These are phyloP conservation scores for Casuarina glauca DNA, from an alignment of 306 rosid genomes.

Conservation along the genomic window DNA sequence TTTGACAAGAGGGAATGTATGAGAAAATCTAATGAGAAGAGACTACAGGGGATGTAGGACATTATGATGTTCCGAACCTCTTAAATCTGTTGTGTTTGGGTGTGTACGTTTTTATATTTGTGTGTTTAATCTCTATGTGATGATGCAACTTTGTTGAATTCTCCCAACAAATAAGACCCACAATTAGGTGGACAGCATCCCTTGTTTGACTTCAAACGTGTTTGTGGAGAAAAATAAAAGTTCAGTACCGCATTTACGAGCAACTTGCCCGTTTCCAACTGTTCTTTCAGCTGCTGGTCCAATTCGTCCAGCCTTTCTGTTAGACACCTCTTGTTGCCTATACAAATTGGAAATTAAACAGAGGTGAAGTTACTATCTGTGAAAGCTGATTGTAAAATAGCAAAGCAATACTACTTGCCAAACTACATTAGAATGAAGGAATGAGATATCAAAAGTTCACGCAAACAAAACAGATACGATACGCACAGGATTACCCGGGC, in stretches of 20 bases:
- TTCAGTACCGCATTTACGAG: constrained; percentile 61
- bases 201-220: constrained; percentile 6
- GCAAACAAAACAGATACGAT: no score
- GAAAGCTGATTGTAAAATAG: constrained; percentile 8
- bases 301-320: constrained; percentile 62
- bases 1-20: no score
- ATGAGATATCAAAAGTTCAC: not conserved
- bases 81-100: no score
- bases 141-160: no score
- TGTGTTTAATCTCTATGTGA: no score
- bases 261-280: constrained; percentile 51
- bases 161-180: no score
- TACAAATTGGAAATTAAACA: constrained; percentile 13
- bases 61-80: no score
- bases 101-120: no score
- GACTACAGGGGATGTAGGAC: no score
- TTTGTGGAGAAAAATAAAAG: constrained; percentile 11
- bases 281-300: constrained; percentile 70
- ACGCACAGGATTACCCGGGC: no score
- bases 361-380: constrained; percentile 17
- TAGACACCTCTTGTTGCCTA: constrained; percentile 74
- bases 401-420: constrained; percentile 50
- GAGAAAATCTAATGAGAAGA: no score
- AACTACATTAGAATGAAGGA: constrained; percentile 40
- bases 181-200: not conserved